Conservation (phyloP, 345 rosid species). For the Melastoma malabathricum region DNA sequence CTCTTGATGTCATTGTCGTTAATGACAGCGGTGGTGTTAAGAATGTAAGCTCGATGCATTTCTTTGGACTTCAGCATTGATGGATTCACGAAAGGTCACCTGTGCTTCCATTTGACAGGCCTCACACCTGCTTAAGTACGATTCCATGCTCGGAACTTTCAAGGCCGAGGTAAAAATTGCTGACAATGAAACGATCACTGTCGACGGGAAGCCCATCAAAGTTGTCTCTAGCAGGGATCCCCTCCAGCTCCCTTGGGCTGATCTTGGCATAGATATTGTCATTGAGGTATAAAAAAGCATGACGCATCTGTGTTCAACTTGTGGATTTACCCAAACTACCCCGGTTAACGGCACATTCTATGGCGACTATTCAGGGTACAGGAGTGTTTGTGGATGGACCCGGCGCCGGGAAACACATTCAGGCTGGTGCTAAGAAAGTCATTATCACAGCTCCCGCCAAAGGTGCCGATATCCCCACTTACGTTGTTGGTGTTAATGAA, state of each 20-base stretch:
- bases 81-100: not conserved
- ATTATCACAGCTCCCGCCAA: slow-evolving; percentile 97
- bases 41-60: slow-evolving; percentile 40
- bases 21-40: slow-evolving; percentile 99
- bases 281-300: slow-evolving; percentile 44
- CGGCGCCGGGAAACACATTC: slow-evolving; percentile 97
- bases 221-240: slow-evolving; percentile 94
- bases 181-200: slow-evolving; percentile 58
- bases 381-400: slow-evolving; percentile 99
- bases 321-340: not conserved
- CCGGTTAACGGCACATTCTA: not conserved
- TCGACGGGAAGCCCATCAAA: slow-evolving; percentile 83
- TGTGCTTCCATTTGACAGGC: slow-evolving; percentile 35
- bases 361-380: slow-evolving; percentile 44
- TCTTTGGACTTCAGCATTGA: no score
- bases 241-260: slow-evolving; percentile 97
- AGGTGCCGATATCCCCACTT: slow-evolving; percentile 97
- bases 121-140: slow-evolving; percentile 91
- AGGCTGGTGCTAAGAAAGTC: slow-evolving; percentile 97
- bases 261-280: slow-evolving; percentile 92
- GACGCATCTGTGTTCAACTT: not conserved
- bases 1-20: slow-evolving; percentile 79
- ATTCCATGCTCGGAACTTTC: slow-evolving; percentile 91
- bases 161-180: slow-evolving; percentile 85
- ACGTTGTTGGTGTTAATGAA: slow-evolving; percentile 89